Evolutionary conservation across 352 stramenopile genomes (phyloP).

Genomic region (Phytopythium chamaehyphon): DNA sequence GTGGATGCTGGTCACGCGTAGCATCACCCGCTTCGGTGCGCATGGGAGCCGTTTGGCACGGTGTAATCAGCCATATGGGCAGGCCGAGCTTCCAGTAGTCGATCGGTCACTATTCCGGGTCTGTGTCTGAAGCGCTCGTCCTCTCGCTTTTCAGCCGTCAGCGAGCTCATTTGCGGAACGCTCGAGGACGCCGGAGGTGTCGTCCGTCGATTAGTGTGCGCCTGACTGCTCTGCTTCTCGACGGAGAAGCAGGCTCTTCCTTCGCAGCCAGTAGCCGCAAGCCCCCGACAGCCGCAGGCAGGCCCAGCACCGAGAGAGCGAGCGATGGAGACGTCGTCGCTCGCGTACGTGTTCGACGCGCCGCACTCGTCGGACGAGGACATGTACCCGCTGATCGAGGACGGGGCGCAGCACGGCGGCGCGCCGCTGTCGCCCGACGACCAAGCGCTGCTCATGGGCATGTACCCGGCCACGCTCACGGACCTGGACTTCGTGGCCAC

Average conservation of each 20-base stretch:
- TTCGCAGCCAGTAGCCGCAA: no score
- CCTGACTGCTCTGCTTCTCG: not conserved
- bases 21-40: no score
- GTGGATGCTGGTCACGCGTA: no score
- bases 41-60: no score
- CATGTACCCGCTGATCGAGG: constrained; percentile 54
- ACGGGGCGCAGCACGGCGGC: constrained; percentile 18
- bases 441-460: constrained; percentile 51
- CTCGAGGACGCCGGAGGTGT: not conserved
- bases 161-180: not conserved
- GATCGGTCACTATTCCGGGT: no score
- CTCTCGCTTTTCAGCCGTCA: no score
- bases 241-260: no score
- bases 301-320: not conserved
- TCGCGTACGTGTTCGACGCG: constrained; percentile 53
- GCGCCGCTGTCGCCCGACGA: constrained; percentile 39
- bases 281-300: not conserved
- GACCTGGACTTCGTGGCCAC: constrained; percentile 66
- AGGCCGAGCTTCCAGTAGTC: no score
- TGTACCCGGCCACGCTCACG: constrained; percentile 49
- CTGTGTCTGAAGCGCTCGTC: no score
- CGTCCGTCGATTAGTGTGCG: no score
- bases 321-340: constrained; percentile 20
- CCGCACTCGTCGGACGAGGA: constrained; percentile 36
- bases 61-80: no score